Evolutionary conservation across 192 early-diverging fungal species (phyloP).

Genomic region (Backusella morwellensis): DNA sequence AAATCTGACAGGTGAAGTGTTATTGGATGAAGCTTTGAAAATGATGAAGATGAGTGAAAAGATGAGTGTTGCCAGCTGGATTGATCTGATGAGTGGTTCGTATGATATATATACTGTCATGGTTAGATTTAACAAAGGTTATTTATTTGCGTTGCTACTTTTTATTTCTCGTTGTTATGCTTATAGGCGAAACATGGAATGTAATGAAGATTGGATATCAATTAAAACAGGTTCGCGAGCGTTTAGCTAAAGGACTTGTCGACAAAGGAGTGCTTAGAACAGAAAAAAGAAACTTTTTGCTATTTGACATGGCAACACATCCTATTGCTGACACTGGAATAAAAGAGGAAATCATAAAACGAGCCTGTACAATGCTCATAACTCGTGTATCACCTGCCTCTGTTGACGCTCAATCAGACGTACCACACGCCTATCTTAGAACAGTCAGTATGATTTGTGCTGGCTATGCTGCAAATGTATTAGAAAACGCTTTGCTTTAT

Average conservation of each 20-base stretch:
- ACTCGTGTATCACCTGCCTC: slow-evolving; percentile 59
- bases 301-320: slow-evolving; percentile 98
- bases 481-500: slow-evolving; percentile 90
- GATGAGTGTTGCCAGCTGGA: slow-evolving; percentile 89
- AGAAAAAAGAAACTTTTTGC: slow-evolving; percentile 92
- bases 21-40: slow-evolving; percentile 92
- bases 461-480: slow-evolving; percentile 95
- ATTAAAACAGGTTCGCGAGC: slow-evolving; percentile 95
- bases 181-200: slow-evolving; percentile 96
- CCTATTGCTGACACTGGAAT: slow-evolving; percentile 85
- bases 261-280: slow-evolving; percentile 97
- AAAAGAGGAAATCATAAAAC: slow-evolving; percentile 86
- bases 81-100: slow-evolving; percentile 95
- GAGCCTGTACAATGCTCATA: slow-evolving; percentile 77
- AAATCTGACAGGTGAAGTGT: slow-evolving; percentile 86
- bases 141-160: background rate
- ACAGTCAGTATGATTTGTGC: slow-evolving; percentile 91
- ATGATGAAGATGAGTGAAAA: slow-evolving; percentile 86
- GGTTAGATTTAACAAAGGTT: background rate
- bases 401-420: slow-evolving; percentile 49
- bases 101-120: background rate
- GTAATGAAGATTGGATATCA: slow-evolving; percentile 96
- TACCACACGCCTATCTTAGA: slow-evolving; percentile 62
- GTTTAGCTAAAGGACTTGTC: slow-evolving; percentile 95
- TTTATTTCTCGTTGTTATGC: background rate